Percentiles rank a stretch among this genome's conserved stretches.
Evolutionary conservation across 2,329 filamentous ascomycete species (phyloP).

Genomic region (Cytospora piceae): DNA sequence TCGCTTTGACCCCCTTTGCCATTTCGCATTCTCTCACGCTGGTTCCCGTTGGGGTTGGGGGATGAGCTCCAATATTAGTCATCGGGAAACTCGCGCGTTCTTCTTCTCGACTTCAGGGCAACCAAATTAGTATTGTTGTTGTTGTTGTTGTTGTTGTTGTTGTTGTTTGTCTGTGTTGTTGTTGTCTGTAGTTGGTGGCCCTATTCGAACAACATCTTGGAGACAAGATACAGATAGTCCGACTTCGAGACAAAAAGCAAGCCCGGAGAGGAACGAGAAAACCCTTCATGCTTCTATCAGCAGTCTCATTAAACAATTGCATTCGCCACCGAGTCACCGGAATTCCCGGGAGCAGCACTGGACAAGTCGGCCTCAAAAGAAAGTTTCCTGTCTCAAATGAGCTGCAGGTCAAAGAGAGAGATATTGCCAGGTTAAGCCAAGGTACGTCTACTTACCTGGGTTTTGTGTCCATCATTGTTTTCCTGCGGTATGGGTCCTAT

Average conservation of each 20-base stretch:
- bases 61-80: not conserved
- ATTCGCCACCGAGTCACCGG: conserved; percentile 27
- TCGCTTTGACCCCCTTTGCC: conserved; percentile 18
- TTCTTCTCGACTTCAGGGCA: not conserved
- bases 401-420: conserved; percentile 10
- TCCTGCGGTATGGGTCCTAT: conserved; percentile 7
- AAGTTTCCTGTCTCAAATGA: conserved; percentile 29
- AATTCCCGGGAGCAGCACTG: conserved; percentile 12
- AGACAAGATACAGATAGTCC: not conserved
- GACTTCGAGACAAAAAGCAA: conserved; percentile 14
- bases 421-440: not conserved
- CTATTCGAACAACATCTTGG: not conserved
- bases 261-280: conserved; percentile 8
- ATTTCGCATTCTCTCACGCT: not conserved
- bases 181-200: not conserved
- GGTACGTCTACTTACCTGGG: conserved; percentile 12
- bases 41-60: not conserved
- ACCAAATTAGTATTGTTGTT: not conserved
- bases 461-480: not conserved
- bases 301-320: conserved; percentile 28
- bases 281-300: conserved; percentile 12
- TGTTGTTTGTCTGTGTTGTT: not conserved
- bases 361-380: conserved; percentile 12
- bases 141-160: not conserved
- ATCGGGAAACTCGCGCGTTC: not conserved